phyloP scores from a whole-genome alignment of 305 asterid species.

The Solanum aculeatissimum region DNA sequence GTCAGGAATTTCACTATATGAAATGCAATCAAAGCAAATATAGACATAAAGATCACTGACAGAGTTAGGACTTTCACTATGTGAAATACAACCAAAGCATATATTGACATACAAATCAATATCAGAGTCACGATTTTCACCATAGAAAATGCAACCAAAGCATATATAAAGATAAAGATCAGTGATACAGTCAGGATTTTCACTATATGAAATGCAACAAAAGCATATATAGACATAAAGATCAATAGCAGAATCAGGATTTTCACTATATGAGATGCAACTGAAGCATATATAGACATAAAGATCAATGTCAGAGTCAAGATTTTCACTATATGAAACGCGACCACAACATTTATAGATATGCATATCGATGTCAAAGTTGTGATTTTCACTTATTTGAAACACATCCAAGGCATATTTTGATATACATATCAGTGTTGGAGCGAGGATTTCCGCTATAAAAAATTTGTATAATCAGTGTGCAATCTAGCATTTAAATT shows the following conservation, averaged over 20 bases:
- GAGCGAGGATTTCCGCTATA: neutral
- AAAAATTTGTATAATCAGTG: neutral
- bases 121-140: too few relatives aligned
- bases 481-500: too few relatives aligned
- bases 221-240: neutral
- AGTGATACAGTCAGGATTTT: too few relatives aligned
- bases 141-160: neutral
- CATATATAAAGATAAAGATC: neutral
- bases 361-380: too few relatives aligned
- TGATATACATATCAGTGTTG: neutral
- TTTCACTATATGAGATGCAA: neutral
- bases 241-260: neutral
- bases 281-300: neutral
- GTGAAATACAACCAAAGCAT: too few relatives aligned
- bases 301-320: accelerated
- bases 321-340: too few relatives aligned
- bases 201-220: neutral
- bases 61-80: too few relatives aligned
- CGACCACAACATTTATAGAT: too few relatives aligned
- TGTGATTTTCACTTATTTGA: too few relatives aligned
- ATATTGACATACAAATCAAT: too few relatives aligned
- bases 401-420: neutral
- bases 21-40: neutral
- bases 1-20: neutral
- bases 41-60: neutral